These are phyloP conservation scores for Hyaloperonospora brassicae DNA, from an alignment of 352 stramenopile species.

Conservation along the genomic window DNA sequence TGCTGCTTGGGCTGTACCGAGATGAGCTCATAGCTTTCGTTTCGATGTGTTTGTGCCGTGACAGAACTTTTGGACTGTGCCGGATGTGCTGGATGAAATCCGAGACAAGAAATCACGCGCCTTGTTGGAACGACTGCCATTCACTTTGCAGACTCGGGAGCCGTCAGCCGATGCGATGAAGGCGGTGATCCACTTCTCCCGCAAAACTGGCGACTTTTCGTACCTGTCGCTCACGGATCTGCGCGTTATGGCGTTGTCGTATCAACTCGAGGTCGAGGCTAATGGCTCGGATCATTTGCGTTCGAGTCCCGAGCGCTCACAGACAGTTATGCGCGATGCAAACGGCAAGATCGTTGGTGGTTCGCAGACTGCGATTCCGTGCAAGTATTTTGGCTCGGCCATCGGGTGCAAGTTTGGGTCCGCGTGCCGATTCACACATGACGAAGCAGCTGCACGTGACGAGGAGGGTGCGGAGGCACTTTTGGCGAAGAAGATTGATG, in stretches of 20 bases:
- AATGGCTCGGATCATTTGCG: slow-evolving; percentile 65
- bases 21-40: too few species aligned
- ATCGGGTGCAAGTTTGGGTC: slow-evolving; percentile 78
- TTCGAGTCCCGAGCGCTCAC: slow-evolving; percentile 54
- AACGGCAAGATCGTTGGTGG: slow-evolving; percentile 61
- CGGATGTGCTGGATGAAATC: slow-evolving; percentile 79
- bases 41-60: not conserved
- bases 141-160: slow-evolving; percentile 70
- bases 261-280: slow-evolving; percentile 75
- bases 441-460: slow-evolving; percentile 20
- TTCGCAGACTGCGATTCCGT: slow-evolving; percentile 41
- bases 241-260: slow-evolving; percentile 82
- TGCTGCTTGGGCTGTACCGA: too few species aligned
- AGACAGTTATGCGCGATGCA: slow-evolving; percentile 54
- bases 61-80: slow-evolving; percentile 81
- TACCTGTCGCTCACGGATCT: slow-evolving; percentile 81
- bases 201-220: slow-evolving; percentile 81
- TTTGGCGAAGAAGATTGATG: slow-evolving; percentile 51
- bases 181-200: slow-evolving; percentile 73
- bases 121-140: slow-evolving; percentile 63
- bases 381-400: slow-evolving; percentile 72
- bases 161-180: slow-evolving; percentile 72
- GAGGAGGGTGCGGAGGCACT: slow-evolving; percentile 15
- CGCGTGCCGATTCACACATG: slow-evolving; percentile 78
- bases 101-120: slow-evolving; percentile 69